Conservation (phyloP, 495 filamentous ascomycete species). For the Friedmanniomyces endolithicus region DNA sequence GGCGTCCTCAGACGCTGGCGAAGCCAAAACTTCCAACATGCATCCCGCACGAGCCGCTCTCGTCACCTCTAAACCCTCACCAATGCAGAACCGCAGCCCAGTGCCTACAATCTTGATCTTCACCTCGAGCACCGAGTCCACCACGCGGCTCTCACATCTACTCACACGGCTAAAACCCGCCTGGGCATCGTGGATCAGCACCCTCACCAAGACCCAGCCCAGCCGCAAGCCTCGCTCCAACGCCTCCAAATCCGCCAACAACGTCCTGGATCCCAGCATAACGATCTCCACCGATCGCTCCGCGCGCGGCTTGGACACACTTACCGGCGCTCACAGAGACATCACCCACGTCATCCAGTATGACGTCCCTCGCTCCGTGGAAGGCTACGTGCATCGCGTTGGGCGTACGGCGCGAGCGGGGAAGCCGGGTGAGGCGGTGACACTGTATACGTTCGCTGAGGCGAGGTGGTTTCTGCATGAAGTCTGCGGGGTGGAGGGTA, state of each 20-base stretch:
- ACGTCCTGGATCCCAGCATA: slow-evolving; percentile 44
- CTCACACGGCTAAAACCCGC: slow-evolving; percentile 54
- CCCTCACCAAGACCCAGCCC: slow-evolving; percentile 48
- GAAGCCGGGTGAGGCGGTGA: slow-evolving; percentile 66
- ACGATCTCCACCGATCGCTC: slow-evolving; percentile 87
- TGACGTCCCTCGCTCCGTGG: slow-evolving; percentile 69
- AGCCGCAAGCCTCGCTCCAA: not conserved
- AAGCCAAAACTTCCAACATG: slow-evolving; percentile 15
- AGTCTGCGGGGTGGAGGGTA: slow-evolving; percentile 30
- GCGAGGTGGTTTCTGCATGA: slow-evolving; percentile 78
- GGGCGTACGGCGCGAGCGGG: slow-evolving; percentile 83
- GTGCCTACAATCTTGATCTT: slow-evolving; percentile 56
- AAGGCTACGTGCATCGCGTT: slow-evolving; percentile 82
- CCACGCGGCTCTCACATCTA: slow-evolving; percentile 66
- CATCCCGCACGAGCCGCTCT: slow-evolving; percentile 15
- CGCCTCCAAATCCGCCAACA: not conserved
- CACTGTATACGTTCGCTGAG: slow-evolving; percentile 62
- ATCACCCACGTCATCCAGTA: slow-evolving; percentile 87
- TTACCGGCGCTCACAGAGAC: slow-evolving; percentile 26
- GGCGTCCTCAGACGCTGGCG: slow-evolving; percentile 22
- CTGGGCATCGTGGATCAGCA: slow-evolving; percentile 45
- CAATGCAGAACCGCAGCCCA: not conserved
- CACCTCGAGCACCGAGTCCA: slow-evolving; percentile 74
- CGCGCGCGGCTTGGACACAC: slow-evolving; percentile 81
- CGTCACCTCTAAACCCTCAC: not conserved